Base-by-base conservation (phyloP, 306 rosid genomes). In the Ormosia emarginata region DNA sequence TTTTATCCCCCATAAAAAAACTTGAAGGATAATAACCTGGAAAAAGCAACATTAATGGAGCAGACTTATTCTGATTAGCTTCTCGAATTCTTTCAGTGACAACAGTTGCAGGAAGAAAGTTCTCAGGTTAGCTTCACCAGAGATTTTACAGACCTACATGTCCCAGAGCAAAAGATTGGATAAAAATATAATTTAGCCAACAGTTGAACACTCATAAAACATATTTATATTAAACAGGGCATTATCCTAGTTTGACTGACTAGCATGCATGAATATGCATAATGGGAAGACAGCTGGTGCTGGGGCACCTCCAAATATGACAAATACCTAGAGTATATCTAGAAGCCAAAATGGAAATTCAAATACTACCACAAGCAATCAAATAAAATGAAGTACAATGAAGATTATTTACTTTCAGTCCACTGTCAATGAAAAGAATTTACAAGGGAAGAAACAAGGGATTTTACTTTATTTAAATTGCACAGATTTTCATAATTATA, bases 11-110 rank as follows among this genome's bases (percentile, higher is more conserved):
- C 53, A 3, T 15, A 40, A 40, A 14, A 3, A 8, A 71, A 0
- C 24, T 1, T 24, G 24, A 39, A 77, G 81, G 66, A 70, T 43
- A 58, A 63, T 80, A 78, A 96, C 99, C 99, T 89, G 99, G 99
- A 80, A 96, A 96, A 84, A 96, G 91, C 99, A 96, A 91, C 93
- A 96, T 92, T 52, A 86, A 68, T 56, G 99, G 99, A 75, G 98
- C 98, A 77, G 94, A 88, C 34, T 76, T 61, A 53, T 86, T 83
- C 81, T 84, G 89, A 80, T 85, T 85, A 81, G 98, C 97, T 83
- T 91, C 94, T 80, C 58, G 87, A 75, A 93, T 83, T 91, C 99
- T 92, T 70, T 96, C 98, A 9, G 94, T 93, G 85, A 93, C 99
- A 73, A 88, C 89, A 80, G 89, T 98, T 95, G 89, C 91, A 81